Conservation (phyloP, 257 asterid genomes). For the Anisodus tanguticus region DNA sequence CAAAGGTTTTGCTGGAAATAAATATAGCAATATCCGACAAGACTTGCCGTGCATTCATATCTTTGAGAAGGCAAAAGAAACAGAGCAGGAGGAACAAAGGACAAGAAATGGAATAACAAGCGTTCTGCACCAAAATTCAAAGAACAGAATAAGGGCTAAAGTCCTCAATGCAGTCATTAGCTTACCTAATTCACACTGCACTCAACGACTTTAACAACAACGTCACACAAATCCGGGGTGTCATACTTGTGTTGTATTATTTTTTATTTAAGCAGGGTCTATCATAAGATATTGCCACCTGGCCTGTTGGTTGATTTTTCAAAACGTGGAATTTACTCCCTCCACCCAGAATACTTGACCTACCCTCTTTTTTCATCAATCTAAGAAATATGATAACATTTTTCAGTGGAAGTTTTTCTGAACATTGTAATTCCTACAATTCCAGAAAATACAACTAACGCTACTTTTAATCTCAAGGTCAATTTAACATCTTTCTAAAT, state of each 20-base stretch:
- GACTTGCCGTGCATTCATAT: background rate
- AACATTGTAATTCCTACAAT: background rate
- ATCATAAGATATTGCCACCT: background rate
- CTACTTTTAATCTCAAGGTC: slow-evolving; percentile 6
- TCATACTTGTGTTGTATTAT: background rate
- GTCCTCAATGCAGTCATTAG: background rate
- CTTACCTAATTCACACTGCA: background rate
- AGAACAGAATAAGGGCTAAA: background rate
- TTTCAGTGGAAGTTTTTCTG: background rate
- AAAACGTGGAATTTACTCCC: background rate
- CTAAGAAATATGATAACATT: background rate
- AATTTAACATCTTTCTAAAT: background rate
- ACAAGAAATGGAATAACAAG: slow-evolving; percentile 1
- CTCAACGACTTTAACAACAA: background rate
- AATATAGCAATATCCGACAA: background rate
- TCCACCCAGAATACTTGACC: background rate
- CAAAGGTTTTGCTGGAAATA: background rate
- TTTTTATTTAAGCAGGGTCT: background rate
- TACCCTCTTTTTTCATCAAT: background rate
- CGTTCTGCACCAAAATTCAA: background rate
- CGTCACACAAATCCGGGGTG: background rate
- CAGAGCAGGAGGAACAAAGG: background rate
- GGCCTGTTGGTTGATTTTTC: background rate
- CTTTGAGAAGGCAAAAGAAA: slow-evolving; percentile 8
- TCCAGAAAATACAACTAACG: background rate